These are phyloP conservation scores for Suillus sp. DNA, from an alignment of 768 basidiomycete species.

Conservation along the genomic window DNA sequence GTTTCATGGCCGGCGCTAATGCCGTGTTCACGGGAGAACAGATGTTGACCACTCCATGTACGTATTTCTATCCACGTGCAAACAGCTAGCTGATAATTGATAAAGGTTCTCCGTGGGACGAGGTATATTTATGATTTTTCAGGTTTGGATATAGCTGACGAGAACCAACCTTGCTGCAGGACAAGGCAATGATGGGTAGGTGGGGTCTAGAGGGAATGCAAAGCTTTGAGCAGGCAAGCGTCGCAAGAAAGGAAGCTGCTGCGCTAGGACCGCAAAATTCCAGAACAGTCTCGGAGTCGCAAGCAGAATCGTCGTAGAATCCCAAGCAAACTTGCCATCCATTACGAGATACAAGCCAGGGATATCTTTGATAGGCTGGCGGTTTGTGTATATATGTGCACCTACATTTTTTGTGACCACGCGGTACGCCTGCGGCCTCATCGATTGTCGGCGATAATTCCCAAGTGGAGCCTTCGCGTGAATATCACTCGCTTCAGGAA, in stretches of 20 bases:
- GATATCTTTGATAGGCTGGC: not conserved
- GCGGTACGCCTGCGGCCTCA: not conserved
- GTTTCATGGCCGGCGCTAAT: constrained; percentile 98
- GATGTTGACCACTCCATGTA: constrained; percentile 97
- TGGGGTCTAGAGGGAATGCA: constrained; percentile 94
- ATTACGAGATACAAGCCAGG: no score
- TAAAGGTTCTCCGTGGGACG: constrained; percentile 91
- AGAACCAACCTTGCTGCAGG: constrained; percentile 42
- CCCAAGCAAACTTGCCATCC: not conserved
- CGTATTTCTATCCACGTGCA: constrained; percentile 34
- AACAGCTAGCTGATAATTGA: constrained; percentile 14
- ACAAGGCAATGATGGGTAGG: constrained; percentile 90
- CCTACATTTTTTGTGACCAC: not conserved
- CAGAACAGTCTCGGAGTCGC: not conserved
- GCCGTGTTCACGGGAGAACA: constrained; percentile 98
- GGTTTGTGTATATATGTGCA: not conserved
- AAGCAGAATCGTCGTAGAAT: not conserved
- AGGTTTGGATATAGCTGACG: constrained; percentile 15
- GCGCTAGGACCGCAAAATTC: constrained; percentile 12
- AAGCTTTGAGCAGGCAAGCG: constrained; percentile 77
- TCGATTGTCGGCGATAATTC: not conserved
- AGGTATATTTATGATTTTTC: constrained; percentile 45
- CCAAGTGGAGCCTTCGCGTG: not conserved
- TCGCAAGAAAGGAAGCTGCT: constrained; percentile 56
- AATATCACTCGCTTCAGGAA: not conserved